phyloP scores from a whole-genome alignment of 768 basidiomycete species.

The Botryobasidium botryosum region DNA sequence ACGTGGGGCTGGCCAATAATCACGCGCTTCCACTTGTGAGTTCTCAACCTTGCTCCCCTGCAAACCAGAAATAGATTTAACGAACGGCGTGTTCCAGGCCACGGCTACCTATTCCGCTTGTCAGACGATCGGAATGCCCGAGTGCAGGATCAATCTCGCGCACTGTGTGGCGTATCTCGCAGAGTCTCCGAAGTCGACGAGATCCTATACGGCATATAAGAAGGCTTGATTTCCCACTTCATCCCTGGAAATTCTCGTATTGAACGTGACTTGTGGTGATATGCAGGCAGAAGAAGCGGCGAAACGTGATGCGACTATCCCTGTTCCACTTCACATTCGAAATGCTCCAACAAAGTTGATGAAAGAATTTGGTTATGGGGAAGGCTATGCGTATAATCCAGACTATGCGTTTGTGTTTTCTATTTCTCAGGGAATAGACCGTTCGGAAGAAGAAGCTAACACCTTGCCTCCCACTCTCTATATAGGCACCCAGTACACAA shows the following conservation, averaged over 20 bases:
- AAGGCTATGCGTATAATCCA: conserved; percentile 49
- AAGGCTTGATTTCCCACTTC: conserved; percentile 15
- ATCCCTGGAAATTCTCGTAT: background rate
- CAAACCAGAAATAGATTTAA: too few relatives aligned
- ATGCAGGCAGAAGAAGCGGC: conserved; percentile 41
- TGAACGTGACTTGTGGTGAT: background rate
- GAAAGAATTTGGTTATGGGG: conserved; percentile 51
- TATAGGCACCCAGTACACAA: conserved; percentile 48
- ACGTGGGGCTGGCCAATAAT: conserved; percentile 65
- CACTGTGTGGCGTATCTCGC: conserved; percentile 63
- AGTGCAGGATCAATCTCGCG: conserved; percentile 61
- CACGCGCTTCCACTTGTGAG: conserved; percentile 58
- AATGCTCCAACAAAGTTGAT: conserved; percentile 62
- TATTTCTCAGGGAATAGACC: conserved; percentile 3
- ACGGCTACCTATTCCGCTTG: conserved; percentile 46
- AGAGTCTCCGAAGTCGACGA: conserved; percentile 70
- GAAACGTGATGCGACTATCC: conserved; percentile 30
- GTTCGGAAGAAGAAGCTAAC: background rate
- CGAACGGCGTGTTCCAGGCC: conserved; percentile 34
- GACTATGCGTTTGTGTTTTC: conserved; percentile 35
- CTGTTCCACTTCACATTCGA: conserved; percentile 55
- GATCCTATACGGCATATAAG: conserved; percentile 63
- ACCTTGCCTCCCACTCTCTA: background rate
- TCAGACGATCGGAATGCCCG: conserved; percentile 63
- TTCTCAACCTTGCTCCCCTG: conserved; percentile 12